These are phyloP conservation scores for Allantophomopsis lycopodina DNA, from an alignment of 2,329 filamentous ascomycete species.

Conservation along the genomic window DNA sequence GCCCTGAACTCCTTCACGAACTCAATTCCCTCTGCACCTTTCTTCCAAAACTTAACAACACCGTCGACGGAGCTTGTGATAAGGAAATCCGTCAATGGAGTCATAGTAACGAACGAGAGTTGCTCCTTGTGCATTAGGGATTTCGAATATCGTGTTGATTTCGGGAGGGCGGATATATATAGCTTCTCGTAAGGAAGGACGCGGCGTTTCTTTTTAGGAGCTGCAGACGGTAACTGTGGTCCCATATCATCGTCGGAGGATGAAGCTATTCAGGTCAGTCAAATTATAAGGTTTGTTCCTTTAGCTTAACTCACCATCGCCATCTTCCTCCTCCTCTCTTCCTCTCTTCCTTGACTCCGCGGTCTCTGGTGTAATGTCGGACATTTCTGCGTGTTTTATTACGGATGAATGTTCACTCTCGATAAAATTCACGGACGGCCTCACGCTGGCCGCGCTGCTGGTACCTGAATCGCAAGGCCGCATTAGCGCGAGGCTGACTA, in stretches of 20 bases:
- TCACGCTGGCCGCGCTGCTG: no score
- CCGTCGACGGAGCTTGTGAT: slow-evolving; percentile 91
- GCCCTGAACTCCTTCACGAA: slow-evolving; percentile 98
- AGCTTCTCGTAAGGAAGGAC: slow-evolving; percentile 90
- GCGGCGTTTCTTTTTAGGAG: slow-evolving; percentile 80
- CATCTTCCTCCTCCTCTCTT: slow-evolving; percentile 35
- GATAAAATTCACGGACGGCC: no score
- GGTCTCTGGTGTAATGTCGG: slow-evolving; percentile 17
- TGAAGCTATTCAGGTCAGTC: slow-evolving; percentile 10
- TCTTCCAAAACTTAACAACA: slow-evolving; percentile 99
- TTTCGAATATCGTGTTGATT: slow-evolving; percentile 72
- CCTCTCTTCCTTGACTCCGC: slow-evolving; percentile 34
- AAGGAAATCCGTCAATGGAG: slow-evolving; percentile 83
- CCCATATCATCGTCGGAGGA: slow-evolving; percentile 91
- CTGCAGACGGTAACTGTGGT: slow-evolving; percentile 71
- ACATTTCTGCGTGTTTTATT: slow-evolving; percentile 14
- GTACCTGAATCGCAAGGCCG: no score
- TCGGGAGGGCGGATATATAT: slow-evolving; percentile 80
- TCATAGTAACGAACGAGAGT: slow-evolving; percentile 75
- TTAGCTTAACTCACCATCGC: slow-evolving; percentile 8
- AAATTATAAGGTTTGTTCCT: neutral
- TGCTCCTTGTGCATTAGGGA: slow-evolving; percentile 99
- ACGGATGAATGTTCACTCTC: neutral
- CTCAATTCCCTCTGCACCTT: slow-evolving; percentile 77
- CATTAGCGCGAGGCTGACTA: no score